Evolutionary conservation across 768 basidiomycete species (phyloP), one percentile per base, ranked within the genome.

Genomic region (Auriscalpium vulgare): DNA sequence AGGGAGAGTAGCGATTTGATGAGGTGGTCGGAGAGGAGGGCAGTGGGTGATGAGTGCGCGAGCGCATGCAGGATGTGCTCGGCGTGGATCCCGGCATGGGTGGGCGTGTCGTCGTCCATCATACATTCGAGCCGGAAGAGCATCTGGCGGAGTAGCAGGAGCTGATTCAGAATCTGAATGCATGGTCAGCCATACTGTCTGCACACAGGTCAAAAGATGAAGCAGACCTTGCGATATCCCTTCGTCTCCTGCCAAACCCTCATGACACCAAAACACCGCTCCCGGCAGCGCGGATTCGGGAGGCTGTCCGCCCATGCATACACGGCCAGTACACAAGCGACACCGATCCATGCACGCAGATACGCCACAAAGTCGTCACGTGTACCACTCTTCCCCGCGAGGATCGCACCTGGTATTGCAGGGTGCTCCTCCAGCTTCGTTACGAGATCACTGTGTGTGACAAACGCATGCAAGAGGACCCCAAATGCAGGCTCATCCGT

Each of bases 281-380:
- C 84, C 10, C 85, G 78, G 63, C 85, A 86, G 11, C 69, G 69
- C 55, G 81, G 77, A 54, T 83, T 79, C 1, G 84, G 84, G 17
- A 88, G 71, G 66, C 87, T 88, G 62, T 91, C 89, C 11, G 88
- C 81, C 85, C 88, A 92, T 3, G 87, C 85, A 64, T 84, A 85
- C 37, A 87, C 85, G 2, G 82, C 82, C 13, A 91, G 69, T 13
- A 88, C 81, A 51, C 77, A 75, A 3, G 83, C 75, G 8, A 90
- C 75, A 1, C 89, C 89, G 48, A 90, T 69, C 58, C 79, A 82
- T 0, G 85, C 84, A 56, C 84, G 77, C 10, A 87, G 72, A 58
- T 88, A 84, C 0, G 75, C 70, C 16, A 88, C 67, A 59, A 90
- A 87, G 47, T 84, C 82, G 29, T 75, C 75, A 64, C 83, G 80